These are phyloP conservation scores for Pythium brassicae DNA, from an alignment of 352 stramenopile genomes.

Conservation along the genomic window DNA sequence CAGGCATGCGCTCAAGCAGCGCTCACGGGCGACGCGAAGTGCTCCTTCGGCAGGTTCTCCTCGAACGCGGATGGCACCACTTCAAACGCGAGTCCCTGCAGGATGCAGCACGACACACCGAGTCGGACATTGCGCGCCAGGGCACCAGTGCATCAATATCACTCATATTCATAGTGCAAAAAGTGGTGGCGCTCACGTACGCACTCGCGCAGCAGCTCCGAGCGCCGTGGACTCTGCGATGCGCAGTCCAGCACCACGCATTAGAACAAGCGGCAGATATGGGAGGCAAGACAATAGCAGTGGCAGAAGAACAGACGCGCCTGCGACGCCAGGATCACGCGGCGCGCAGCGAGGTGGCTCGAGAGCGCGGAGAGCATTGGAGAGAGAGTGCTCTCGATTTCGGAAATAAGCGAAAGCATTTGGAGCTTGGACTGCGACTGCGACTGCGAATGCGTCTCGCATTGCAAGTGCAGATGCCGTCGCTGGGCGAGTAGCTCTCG, in stretches of 20 bases:
- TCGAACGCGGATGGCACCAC: constrained; percentile 81
- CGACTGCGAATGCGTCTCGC: too few relatives aligned
- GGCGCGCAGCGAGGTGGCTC: constrained; percentile 36
- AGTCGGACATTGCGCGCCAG: too few relatives aligned
- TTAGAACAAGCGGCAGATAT: not conserved
- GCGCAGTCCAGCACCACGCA: too few relatives aligned
- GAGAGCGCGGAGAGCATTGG: constrained; percentile 49
- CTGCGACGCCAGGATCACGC: constrained; percentile 74
- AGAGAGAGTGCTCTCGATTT: too few relatives aligned
- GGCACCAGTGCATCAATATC: not conserved
- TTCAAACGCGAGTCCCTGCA: constrained; percentile 67
- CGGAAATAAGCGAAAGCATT: not conserved
- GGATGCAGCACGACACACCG: not conserved
- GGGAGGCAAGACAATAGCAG: not conserved
- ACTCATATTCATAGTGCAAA: not conserved
- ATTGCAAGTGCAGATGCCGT: too few relatives aligned
- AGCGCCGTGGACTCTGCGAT: constrained; percentile 58
- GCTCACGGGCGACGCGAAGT: constrained; percentile 51
- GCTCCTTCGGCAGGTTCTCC: constrained; percentile 73
- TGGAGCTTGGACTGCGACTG: too few relatives aligned
- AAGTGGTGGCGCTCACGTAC: constrained; percentile 33
- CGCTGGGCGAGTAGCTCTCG: too few relatives aligned
- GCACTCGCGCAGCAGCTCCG: constrained; percentile 68
- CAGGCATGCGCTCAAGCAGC: too few relatives aligned
- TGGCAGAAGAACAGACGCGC: constrained; percentile 10